Base-by-base conservation (phyloP, 2,329 filamentous ascomycete species). In the Huntiella savannae region DNA sequence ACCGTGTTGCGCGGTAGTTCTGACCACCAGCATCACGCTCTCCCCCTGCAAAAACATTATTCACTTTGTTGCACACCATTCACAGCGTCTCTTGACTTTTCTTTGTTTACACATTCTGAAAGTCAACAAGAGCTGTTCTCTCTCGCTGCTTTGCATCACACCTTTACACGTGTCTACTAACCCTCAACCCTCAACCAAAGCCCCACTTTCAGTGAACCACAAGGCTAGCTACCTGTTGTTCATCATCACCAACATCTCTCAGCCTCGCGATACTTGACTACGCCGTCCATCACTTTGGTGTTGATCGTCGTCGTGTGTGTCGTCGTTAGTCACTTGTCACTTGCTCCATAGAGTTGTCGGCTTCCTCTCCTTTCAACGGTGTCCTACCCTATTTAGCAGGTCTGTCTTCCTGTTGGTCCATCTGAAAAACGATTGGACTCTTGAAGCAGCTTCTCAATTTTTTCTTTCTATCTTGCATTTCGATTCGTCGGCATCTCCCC, bases 401-500 rank as follows among this genome's bases (percentile, higher is more conserved):
- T 17, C 22, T 28, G 22, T 6, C 12, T 41, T 43, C 15, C 13
- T 32, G 40, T 7, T 11, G 28, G 22, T 35, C 40, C n/a, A 33
- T 44, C 46, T 48, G 46, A 48, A 48, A 48, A 48, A 49, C 47
- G 43, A 33, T 28, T 33, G 17, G 19, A 32, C 42, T 11, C 33
- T 13, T 32, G 22, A 28, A 45, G 40, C 28, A 39, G n/a, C 12
- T 19, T 28, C 3, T 17, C 16, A 11, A n/a, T 28, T 35, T 37
- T 40, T 33, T n/a, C 17, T 42, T 45, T 32, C 13, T 28, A 10
- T 39, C 39, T 35, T 43, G 47, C 47, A 49, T 42, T 45, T 49
- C 47, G 47, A 49, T 46, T 49, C 34, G 43, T 45, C 47, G 47
- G 47, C 43, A 43, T 34, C 36, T 49, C 47, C 46, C 46, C 43